These are phyloP conservation scores for Przewalskia tangutica DNA, from an alignment of 257 asterid genomes.

Conservation along the genomic window DNA sequence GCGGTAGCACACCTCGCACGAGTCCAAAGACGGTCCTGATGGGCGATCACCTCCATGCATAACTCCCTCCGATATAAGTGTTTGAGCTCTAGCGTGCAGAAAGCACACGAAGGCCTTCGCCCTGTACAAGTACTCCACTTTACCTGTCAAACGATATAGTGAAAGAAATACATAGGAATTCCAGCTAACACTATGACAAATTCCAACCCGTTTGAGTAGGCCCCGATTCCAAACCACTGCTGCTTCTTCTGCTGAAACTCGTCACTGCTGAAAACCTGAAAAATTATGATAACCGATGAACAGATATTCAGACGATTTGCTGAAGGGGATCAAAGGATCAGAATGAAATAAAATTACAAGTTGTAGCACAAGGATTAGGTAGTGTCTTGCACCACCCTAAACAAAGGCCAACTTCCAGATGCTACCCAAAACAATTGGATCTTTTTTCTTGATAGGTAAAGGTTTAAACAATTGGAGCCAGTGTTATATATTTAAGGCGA, in stretches of 20 bases:
- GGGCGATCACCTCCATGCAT: constrained; percentile 82
- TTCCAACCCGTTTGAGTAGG: constrained; percentile 69
- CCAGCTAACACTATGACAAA: constrained; percentile 81
- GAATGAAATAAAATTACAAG: not conserved
- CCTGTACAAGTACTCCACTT: constrained; percentile 49
- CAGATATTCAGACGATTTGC: not conserved
- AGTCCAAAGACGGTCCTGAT: no score
- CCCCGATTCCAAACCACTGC: constrained; percentile 80
- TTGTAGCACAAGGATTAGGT: not conserved
- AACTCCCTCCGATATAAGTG: constrained; percentile 48
- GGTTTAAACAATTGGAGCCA: no score
- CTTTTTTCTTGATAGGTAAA: not conserved
- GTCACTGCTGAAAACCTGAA: constrained; percentile 53
- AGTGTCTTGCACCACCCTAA: not conserved
- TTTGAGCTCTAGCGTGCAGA: constrained; percentile 45
- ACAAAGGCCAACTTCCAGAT: not conserved
- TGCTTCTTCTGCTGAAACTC: constrained; percentile 59
- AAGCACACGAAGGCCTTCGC: constrained; percentile 73
- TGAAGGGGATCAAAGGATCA: not conserved
- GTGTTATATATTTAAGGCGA: no score
- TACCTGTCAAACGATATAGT: constrained; percentile 58
- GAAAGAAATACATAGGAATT: constrained; percentile 68
- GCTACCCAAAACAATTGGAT: not conserved
- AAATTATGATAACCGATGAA: not conserved
- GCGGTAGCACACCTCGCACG: no score